Evolutionary conservation across 768 basidiomycete species (phyloP).

Genomic region (Lentinus tigrinus): DNA sequence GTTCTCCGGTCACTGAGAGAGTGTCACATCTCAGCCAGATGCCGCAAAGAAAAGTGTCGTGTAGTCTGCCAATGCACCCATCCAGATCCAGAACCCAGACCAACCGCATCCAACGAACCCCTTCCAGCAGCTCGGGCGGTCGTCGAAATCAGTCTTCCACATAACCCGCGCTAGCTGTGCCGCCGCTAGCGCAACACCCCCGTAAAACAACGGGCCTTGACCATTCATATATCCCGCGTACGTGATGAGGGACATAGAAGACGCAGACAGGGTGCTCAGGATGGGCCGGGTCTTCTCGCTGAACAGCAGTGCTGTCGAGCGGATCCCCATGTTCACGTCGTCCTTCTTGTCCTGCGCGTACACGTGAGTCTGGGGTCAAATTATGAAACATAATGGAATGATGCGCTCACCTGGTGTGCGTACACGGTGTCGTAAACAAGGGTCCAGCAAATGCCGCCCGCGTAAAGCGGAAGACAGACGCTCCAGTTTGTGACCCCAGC

Average conservation of each 20-base stretch:
- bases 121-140: constrained; percentile 80
- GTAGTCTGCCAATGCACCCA: constrained; percentile 77
- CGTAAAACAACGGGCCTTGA: constrained; percentile 76
- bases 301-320: constrained; percentile 92
- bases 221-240: constrained; percentile 80
- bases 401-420: constrained; percentile 78
- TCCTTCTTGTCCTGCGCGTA: constrained; percentile 80
- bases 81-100: constrained; percentile 87
- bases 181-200: constrained; percentile 71
- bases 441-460: constrained; percentile 89
- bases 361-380: neutral
- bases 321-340: constrained; percentile 85
- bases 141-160: constrained; percentile 71
- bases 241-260: constrained; percentile 71
- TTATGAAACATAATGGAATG: neutral
- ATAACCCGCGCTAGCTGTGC: constrained; percentile 79
- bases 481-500: constrained; percentile 78
- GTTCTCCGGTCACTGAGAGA: neutral
- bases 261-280: constrained; percentile 68
- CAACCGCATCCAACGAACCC: constrained; percentile 88
- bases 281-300: constrained; percentile 74
- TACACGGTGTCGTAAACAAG: constrained; percentile 97
- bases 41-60: constrained; percentile 20
- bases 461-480: constrained; percentile 84
- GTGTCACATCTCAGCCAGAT: neutral